A percentile compares a stretch with the other conserved stretches of the same genome.
Conservation (phyloP, 2,329 filamentous ascomycete species). For the Aspergillus phoenicis region DNA sequence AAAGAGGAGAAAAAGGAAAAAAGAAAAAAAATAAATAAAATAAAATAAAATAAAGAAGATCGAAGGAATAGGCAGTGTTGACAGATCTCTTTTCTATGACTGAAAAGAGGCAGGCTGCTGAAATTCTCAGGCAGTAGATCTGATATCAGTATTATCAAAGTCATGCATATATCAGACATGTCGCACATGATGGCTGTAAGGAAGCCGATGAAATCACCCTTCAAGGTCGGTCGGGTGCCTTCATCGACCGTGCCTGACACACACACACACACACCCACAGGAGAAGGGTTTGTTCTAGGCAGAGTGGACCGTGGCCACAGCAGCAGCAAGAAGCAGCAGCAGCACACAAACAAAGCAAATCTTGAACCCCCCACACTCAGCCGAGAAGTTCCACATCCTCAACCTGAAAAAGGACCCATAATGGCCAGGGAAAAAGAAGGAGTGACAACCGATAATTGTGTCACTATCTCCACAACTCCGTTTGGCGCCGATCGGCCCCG, state of each 20-base stretch:
- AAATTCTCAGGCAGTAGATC: neutral
- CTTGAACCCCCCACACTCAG: neutral
- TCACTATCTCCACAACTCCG: constrained; percentile 9
- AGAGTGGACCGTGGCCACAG: neutral
- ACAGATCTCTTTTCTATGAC: neutral
- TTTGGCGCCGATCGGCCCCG: constrained; percentile 8
- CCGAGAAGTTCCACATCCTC: neutral
- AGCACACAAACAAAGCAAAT: neutral
- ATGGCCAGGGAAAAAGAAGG: neutral
- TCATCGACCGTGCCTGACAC: neutral
- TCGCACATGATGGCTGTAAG: constrained; percentile 2
- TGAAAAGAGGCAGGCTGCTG: neutral
- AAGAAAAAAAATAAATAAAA: neutral
- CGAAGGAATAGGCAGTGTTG: neutral
- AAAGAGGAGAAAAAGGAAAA: neutral
- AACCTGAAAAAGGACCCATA: neutral
- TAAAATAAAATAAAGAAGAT: neutral
- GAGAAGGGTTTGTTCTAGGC: neutral
- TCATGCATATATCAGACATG: constrained; percentile 1
- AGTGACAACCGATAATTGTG: constrained; percentile 2
- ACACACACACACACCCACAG: neutral
- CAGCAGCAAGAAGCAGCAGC: no score
- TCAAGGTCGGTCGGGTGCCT: no score
- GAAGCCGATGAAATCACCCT: neutral
- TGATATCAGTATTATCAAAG: neutral